These are phyloP conservation scores for Gracilaria vermiculophylla DNA, from an alignment of 23 red algal species.

Conservation along the genomic window DNA sequence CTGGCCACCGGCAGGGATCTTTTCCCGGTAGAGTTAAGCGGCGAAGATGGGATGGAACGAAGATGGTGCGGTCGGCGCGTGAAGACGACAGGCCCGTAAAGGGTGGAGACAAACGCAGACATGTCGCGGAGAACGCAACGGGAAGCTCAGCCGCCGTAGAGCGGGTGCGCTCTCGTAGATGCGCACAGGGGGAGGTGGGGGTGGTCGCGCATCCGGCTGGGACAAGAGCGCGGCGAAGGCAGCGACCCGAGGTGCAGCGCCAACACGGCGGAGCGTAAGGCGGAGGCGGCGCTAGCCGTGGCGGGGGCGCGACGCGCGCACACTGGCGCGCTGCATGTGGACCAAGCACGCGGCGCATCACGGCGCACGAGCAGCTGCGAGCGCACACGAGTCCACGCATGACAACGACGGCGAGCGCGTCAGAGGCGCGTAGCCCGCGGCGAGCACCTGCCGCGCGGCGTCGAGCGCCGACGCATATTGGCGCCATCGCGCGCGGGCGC, in stretches of 20 bases:
- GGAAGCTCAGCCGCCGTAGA: not conserved
- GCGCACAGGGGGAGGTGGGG: not conserved
- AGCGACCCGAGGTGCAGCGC: too few relatives aligned
- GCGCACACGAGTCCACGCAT: not conserved
- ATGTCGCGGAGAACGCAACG: not conserved
- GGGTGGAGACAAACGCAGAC: not conserved
- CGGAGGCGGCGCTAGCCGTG: not conserved
- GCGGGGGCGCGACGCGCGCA: not conserved
- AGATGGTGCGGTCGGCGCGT: not conserved
- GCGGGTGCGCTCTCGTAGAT: not conserved
- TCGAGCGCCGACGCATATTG: too few relatives aligned
- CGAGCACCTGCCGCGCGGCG: too few relatives aligned
- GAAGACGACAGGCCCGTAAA: not conserved
- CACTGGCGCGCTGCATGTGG: not conserved
- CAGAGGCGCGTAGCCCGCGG: too few relatives aligned
- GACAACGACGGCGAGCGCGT: not conserved
- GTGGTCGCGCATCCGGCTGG: not conserved
- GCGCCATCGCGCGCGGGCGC: too few relatives aligned
- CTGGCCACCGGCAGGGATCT: not conserved
- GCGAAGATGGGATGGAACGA: not conserved
- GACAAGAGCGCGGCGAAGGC: not conserved
- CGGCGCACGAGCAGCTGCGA: constrained; percentile 8
- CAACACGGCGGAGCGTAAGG: not conserved
- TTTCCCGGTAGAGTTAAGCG: not conserved
- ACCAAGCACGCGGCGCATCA: constrained; percentile 5